Evolutionary conservation across 1,284 basidiomycete genomes (phyloP).

Genomic region (Cerioporus squamosus): DNA sequence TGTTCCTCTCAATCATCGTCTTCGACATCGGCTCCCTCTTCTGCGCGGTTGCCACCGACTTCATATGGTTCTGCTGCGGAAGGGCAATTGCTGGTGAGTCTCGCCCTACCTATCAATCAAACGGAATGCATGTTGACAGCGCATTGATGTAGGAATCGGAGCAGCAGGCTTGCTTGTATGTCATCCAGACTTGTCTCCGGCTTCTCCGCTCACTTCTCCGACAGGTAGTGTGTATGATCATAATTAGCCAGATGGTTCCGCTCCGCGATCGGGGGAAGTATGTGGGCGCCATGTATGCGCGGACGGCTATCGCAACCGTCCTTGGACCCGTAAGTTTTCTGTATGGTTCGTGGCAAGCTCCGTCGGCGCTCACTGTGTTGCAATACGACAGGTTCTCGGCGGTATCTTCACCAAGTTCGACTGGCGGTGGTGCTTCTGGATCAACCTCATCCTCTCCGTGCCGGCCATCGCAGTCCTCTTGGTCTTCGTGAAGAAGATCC

Average conservation of each 20-base stretch:
- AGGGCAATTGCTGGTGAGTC: conserved; percentile 11
- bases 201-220: background rate
- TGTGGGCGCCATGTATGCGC: conserved; percentile 17
- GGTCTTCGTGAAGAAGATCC: conserved; percentile 11
- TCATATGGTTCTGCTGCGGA: conserved; percentile 16
- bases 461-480: conserved; percentile 11
- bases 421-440: conserved; percentile 21
- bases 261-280: conserved; percentile 15
- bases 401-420: conserved; percentile 3
- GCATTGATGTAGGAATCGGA: conserved; percentile 6
- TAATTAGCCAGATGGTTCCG: conserved; percentile 21
- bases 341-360: background rate
- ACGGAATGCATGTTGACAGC: background rate
- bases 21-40: conserved; percentile 17
- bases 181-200: background rate
- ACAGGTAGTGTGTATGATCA: conserved; percentile 18
- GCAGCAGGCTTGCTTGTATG: conserved; percentile 13
- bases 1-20: conserved; percentile 9
- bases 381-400: conserved; percentile 4
- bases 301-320: conserved; percentile 13
- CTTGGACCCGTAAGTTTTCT: conserved; percentile 7
- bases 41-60: conserved; percentile 12
- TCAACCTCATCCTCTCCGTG: conserved; percentile 11
- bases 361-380: background rate
- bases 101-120: background rate